Evolutionary conservation across 108 stramenopile genomes (phyloP), one percentile per base, ranked within the genome.

Genomic region (Cyclotella sp.): DNA sequence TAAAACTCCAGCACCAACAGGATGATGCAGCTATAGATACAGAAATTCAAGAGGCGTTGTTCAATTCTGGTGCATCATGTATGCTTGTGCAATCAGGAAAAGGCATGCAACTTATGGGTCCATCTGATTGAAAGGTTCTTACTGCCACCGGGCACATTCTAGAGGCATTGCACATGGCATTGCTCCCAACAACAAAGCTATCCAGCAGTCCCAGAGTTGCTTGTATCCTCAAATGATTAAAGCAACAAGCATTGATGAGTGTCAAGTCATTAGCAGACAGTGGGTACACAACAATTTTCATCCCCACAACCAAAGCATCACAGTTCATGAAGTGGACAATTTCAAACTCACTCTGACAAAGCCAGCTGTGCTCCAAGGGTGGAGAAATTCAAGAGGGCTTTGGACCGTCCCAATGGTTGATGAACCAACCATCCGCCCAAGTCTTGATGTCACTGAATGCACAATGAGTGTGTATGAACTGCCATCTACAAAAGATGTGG

Each of bases 251-350:
- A 57, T 46, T 75, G 1, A 44, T 75, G 42, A 75, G 74, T 40
- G 74, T 75, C 0, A 45, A 27, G 0, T 28, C 42, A 44, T 54
- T 75, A 12, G 60, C 74, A 0, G 43, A 75, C 29, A 60, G 11
- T 22, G 65, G 55, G 9, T 67, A 66, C 74, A 75, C 74, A 27
- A 75, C 74, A 57, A 75, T 75, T 44, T 75, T 45, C 74, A 75
- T 59, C 74, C 74, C 22, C 3, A 64, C 16, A 27, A 57, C 34
- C 3, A 66, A 58, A 64, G 74, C 3, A 64, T 75, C 1, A 58
- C 65, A 12, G 54, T 75, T 1, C 74, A 75, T 29, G 44, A 0
- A 40, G 9, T 13, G 9, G 42, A 30, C 34, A 16, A 5, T 30
- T 8, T 51, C 14, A 45, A 59, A 0, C 28, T 75, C 34, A 40